Evolutionary conservation across 2,329 filamentous ascomycete species (phyloP).

Genomic region (Rasamsonia emersonii): DNA sequence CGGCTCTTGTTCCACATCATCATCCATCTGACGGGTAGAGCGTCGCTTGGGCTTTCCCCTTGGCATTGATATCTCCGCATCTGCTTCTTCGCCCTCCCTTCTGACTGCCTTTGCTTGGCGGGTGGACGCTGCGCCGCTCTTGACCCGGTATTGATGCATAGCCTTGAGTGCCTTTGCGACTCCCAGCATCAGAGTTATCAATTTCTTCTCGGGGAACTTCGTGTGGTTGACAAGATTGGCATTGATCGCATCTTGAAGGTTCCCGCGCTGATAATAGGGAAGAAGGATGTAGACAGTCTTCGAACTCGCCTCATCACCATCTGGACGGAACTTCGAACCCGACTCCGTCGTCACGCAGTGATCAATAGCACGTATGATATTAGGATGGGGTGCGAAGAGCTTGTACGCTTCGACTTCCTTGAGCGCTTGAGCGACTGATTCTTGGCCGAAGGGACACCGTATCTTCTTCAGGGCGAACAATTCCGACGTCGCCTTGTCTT

Average conservation of each 20-base stretch:
- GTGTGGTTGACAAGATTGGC: conserved; percentile 95
- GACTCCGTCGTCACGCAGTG: conserved; percentile 71
- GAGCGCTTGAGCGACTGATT: conserved; percentile 89
- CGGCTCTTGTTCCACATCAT: conserved; percentile 69
- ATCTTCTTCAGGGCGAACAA: conserved; percentile 98
- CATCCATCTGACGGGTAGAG: conserved; percentile 38
- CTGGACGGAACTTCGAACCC: conserved; percentile 44
- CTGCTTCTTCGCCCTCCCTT: conserved; percentile 47
- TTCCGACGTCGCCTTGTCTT: conserved; percentile 74
- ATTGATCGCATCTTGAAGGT: conserved; percentile 97
- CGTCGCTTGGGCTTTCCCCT: conserved; percentile 30
- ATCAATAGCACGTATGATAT: conserved; percentile 81
- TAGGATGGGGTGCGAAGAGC: conserved; percentile 71
- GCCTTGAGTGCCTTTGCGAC: conserved; percentile 79
- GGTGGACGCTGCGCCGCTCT: conserved; percentile 45
- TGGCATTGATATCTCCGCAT: conserved; percentile 34
- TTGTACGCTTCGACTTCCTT: conserved; percentile 96
- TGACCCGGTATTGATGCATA: conserved; percentile 82
- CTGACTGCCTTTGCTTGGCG: conserved; percentile 48
- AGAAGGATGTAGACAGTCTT: conserved; percentile 97
- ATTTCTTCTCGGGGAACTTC: conserved; percentile 72
- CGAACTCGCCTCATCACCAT: conserved; percentile 52
- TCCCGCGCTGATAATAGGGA: conserved; percentile 90
- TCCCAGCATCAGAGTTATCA: conserved; percentile 86
- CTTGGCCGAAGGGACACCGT: conserved; percentile 92